phyloP scores from a whole-genome alignment of 345 rosid species.

The Clarkia xantiana region DNA sequence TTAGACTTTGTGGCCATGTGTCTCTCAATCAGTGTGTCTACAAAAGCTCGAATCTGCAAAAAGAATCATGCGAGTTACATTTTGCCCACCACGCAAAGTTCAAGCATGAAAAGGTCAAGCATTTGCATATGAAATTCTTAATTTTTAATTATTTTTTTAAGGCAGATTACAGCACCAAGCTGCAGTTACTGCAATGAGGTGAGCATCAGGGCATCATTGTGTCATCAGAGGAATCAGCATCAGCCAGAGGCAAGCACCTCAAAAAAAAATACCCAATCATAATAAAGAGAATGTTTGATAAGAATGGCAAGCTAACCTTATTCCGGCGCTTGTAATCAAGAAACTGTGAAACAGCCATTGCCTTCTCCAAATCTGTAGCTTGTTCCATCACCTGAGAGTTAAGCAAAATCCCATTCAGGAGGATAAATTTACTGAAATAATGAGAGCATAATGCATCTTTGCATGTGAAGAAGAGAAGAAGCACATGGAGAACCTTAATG shows the following conservation, averaged over 20 bases:
- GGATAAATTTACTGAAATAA: neutral
- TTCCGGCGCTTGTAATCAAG: constrained; percentile 94
- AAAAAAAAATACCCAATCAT: neutral
- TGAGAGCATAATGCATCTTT: constrained; percentile 1
- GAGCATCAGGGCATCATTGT: neutral
- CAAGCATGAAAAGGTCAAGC: neutral
- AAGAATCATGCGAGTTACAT: neutral
- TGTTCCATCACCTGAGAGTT: constrained; percentile 80
- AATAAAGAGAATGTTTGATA: constrained; percentile 1
- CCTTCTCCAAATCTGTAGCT: constrained; percentile 83
- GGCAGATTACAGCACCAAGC: too few species aligned
- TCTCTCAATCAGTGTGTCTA: constrained; percentile 90
- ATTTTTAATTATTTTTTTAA: too few species aligned
- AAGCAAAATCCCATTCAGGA: neutral
- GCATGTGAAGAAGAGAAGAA: neutral
- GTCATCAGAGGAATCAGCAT: neutral
- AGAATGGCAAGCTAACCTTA: constrained; percentile 33
- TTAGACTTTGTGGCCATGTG: constrained; percentile 51
- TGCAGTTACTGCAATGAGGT: too few species aligned
- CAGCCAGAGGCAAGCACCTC: neutral
- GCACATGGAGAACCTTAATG: constrained; percentile 49
- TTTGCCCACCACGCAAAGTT: constrained; percentile 8
- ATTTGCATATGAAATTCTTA: too few species aligned
- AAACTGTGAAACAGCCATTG: constrained; percentile 76
- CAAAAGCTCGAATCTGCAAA: constrained; percentile 92